Conservation (phyloP, 176 grass and related monocot species). For the Aegilops sharonensis region DNA sequence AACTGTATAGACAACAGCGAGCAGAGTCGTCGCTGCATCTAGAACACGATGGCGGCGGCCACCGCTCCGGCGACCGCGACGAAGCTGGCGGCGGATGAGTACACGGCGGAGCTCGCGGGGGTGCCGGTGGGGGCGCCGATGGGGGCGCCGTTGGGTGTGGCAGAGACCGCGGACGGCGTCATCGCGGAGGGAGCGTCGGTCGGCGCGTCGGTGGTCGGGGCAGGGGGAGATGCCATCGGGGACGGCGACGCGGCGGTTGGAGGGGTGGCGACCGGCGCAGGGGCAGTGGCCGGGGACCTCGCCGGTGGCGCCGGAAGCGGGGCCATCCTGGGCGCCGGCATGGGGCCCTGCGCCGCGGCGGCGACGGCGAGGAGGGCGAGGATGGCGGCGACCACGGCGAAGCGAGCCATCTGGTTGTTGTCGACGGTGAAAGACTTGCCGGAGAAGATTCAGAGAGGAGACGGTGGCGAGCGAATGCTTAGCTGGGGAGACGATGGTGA, state of each 20-base stretch:
- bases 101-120: neutral
- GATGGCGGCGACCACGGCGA: slow-evolving; percentile 28
- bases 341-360: slow-evolving; percentile 41
- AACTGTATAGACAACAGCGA: neutral
- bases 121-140: neutral
- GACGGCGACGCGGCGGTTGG: slow-evolving; percentile 29
- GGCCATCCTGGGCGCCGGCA: slow-evolving; percentile 37
- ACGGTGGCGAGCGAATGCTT: neutral
- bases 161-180: neutral
- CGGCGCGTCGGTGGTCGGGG: slow-evolving; percentile 28
- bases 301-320: slow-evolving; percentile 37
- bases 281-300: slow-evolving; percentile 31
- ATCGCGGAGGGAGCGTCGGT: slow-evolving; percentile 8
- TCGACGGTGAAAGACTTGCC: neutral
- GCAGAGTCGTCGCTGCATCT: neutral
- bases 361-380: slow-evolving; percentile 28
- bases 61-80: slow-evolving; percentile 31
- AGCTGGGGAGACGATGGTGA: neutral
- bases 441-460: neutral
- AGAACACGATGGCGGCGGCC: slow-evolving; percentile 49
- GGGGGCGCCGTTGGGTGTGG: neutral
- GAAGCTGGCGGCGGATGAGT: slow-evolving; percentile 33
- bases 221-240: slow-evolving; percentile 31
- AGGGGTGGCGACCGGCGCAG: slow-evolving; percentile 3
- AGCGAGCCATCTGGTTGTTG: neutral